A percentile compares a stretch with the other conserved stretches of the same genome.
phyloP scores from a whole-genome alignment of 495 filamentous ascomycete species.

The Parathielavia hyrcaniae region DNA sequence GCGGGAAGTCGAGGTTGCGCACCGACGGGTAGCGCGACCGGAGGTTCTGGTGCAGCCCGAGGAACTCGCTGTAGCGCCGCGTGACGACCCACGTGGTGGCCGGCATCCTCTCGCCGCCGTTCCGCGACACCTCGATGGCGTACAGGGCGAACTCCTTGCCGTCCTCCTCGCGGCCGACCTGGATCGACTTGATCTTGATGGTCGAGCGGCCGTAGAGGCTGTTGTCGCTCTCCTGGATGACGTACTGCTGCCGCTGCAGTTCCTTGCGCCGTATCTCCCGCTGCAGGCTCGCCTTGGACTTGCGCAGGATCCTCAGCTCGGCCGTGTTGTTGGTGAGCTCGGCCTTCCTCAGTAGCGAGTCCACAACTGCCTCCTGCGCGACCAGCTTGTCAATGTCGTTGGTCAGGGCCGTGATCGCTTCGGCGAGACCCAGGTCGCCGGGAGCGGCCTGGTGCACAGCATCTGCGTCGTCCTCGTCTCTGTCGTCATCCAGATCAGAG shows the following conservation, averaged over 20 bases:
- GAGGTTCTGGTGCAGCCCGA: conserved; percentile 86
- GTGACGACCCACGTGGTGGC: conserved; percentile 75
- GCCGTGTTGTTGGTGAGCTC: conserved; percentile 95
- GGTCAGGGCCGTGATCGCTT: conserved; percentile 79
- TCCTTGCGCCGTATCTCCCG: conserved; percentile 91
- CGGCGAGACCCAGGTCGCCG: conserved; percentile 86
- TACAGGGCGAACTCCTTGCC: conserved; percentile 93
- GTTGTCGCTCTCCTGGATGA: conserved; percentile 96
- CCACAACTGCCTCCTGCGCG: conserved; percentile 83
- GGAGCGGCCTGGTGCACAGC: conserved; percentile 92
- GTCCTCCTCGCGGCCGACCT: conserved; percentile 85
- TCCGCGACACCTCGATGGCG: conserved; percentile 81
- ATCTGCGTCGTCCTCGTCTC: conserved; percentile 59
- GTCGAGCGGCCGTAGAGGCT: conserved; percentile 88
- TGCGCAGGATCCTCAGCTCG: conserved; percentile 84
- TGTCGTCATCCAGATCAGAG: conserved; percentile 61
- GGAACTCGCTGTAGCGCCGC: conserved; percentile 90
- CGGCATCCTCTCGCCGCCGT: conserved; percentile 84
- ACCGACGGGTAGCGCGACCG: conserved; percentile 78
- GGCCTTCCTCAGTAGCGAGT: conserved; percentile 86
- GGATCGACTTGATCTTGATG: conserved; percentile 82
- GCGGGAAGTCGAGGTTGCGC: conserved; percentile 82
- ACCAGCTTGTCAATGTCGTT: conserved; percentile 83
- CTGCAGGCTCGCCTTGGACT: conserved; percentile 88
- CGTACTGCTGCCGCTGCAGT: conserved; percentile 93